These are phyloP conservation scores for Eutrema yunnanense DNA, from an alignment of 345 rosid genomes.

Conservation along the genomic window DNA sequence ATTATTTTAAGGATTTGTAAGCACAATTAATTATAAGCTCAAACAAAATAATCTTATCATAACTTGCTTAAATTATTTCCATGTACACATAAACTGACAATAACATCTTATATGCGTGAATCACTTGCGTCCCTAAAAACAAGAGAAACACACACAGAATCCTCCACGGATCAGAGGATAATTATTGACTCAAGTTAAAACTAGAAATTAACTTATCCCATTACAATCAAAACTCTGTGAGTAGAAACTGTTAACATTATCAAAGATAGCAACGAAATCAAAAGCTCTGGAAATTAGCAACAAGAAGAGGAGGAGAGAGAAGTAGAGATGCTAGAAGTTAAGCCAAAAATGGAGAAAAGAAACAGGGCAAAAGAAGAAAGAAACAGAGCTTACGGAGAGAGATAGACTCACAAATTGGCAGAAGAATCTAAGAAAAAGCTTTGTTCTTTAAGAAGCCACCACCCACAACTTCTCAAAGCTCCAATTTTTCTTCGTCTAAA, in stretches of 20 bases:
- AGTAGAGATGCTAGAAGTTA: constrained; percentile 2
- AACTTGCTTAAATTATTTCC: constrained; percentile 15
- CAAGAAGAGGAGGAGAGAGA: background rate
- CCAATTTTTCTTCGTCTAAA: constrained; percentile 28
- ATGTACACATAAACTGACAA: constrained; percentile 34
- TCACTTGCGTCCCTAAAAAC: constrained; percentile 27
- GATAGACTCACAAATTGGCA: constrained; percentile 37
- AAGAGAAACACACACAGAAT: background rate
- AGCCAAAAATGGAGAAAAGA: background rate
- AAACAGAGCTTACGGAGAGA: constrained; percentile 19
- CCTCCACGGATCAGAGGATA: constrained; percentile 14
- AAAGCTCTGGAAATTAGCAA: background rate
- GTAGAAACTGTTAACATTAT: background rate
- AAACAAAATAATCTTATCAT: constrained; percentile 14
- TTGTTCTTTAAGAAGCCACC: background rate
- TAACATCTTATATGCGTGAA: constrained; percentile 33
- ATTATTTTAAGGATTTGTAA: constrained; percentile 20
- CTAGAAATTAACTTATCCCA: background rate
- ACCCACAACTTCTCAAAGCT: constrained; percentile 25
- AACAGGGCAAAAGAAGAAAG: background rate
- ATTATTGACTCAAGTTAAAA: background rate
- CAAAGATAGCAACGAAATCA: background rate
- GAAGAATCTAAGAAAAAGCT: constrained; percentile 25
- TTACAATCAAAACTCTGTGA: background rate
- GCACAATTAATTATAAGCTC: constrained; percentile 21